phyloP scores from a whole-genome alignment of 768 basidiomycete species.

The Dendrothele bispora region DNA sequence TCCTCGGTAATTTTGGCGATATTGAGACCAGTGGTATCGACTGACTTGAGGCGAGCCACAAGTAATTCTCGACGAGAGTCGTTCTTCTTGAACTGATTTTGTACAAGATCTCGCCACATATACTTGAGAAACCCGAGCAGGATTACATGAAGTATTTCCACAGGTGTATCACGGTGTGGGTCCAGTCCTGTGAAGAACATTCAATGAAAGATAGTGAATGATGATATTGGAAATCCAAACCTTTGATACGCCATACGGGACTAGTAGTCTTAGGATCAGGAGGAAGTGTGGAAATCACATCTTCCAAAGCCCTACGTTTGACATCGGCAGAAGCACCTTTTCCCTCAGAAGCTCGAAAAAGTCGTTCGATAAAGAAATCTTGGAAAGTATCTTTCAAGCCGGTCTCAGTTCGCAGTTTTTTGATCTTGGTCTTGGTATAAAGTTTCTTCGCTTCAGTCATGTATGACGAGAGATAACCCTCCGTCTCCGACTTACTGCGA shows the following conservation, averaged over 20 bases:
- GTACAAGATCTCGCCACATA: slow-evolving; percentile 15
- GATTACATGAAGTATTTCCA: slow-evolving; percentile 19
- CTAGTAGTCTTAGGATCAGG: too few species aligned
- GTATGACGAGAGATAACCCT: too few species aligned
- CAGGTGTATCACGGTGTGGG: slow-evolving; percentile 16
- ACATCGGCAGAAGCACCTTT: background rate
- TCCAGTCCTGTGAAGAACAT: slow-evolving; percentile 13
- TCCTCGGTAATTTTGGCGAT: background rate
- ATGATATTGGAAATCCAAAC: background rate
- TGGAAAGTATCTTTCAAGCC: slow-evolving; percentile 17
- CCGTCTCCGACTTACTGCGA: too few species aligned
- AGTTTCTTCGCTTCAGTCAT: too few species aligned
- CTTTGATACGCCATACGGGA: too few species aligned
- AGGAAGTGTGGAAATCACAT: too few species aligned
- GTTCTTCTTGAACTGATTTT: background rate
- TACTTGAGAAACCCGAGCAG: slow-evolving; percentile 22
- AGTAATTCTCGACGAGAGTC: slow-evolving; percentile 1
- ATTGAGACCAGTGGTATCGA: slow-evolving; percentile 4
- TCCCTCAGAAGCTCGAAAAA: background rate
- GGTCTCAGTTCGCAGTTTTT: slow-evolving; percentile 4
- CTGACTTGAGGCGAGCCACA: background rate
- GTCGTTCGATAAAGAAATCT: background rate
- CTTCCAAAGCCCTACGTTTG: background rate
- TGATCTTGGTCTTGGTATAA: slow-evolving; percentile 6
- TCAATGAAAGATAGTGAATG: background rate